Percentiles rank a stretch among this genome's conserved stretches.
Conservation (phyloP, 208 protist genomes). For the Leishmania guyanensis region DNA sequence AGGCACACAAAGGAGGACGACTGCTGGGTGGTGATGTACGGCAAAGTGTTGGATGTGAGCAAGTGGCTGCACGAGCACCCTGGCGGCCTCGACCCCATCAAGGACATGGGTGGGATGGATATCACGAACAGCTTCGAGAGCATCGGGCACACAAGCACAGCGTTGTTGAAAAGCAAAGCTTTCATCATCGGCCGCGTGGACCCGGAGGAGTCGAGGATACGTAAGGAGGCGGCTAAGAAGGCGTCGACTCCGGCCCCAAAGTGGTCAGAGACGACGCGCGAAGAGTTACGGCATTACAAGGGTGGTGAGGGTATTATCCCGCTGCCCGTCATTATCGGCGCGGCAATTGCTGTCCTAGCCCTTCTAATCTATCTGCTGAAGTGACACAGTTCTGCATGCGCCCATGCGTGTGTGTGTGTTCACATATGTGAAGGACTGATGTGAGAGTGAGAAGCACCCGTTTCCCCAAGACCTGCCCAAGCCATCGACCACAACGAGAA, state of each 20-base stretch:
- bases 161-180: constrained; percentile 61
- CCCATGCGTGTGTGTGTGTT: background rate
- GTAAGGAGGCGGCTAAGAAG: constrained; percentile 14
- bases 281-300: constrained; percentile 67
- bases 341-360: constrained; percentile 32
- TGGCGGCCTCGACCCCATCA: constrained; percentile 87
- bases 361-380: constrained; percentile 38
- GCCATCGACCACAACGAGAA: background rate
- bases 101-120: constrained; percentile 75
- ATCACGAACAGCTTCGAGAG: constrained; percentile 87
- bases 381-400: background rate
- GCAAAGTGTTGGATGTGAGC: constrained; percentile 92
- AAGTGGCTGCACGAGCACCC: constrained; percentile 91
- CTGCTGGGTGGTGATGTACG: constrained; percentile 93
- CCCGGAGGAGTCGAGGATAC: constrained; percentile 37
- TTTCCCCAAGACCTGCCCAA: background rate
- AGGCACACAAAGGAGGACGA: constrained; percentile 90
- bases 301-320: constrained; percentile 57
- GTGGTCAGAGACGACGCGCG: constrained; percentile 52
- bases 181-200: constrained; percentile 79
- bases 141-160: constrained; percentile 77
- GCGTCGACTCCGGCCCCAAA: constrained; percentile 34
- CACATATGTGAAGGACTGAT: background rate
- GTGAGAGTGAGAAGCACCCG: background rate
- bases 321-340: constrained; percentile 43